Base-by-base conservation (phyloP, 495 filamentous ascomycete genomes). In the Aspergillus wentii region DNA sequence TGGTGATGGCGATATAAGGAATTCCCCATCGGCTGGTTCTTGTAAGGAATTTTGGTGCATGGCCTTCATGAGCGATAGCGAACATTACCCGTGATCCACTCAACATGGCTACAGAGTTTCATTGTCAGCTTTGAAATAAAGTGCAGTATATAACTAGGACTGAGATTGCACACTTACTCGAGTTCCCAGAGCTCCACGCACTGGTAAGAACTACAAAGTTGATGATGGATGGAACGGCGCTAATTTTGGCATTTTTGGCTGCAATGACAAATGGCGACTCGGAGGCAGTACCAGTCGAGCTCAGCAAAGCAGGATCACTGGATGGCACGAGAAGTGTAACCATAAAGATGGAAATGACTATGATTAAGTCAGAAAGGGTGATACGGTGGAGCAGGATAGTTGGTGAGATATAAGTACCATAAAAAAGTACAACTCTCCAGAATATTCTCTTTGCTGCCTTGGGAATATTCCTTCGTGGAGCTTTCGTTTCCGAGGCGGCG, bases 391-490 rank as follows among this genome's bases (percentile, higher is more conserved):
- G n/a, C n/a, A n/a, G n/a, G n/a, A n/a, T n/a, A n/a, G n/a, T n/a
- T n/a, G n/a, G n/a, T n/a, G n/a, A n/a, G n/a, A n/a, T n/a, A n/a
- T n/a, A n/a, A n/a, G n/a, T n/a, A n/a, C n/a, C 57, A 61, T 92
- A 94, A 68, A 94, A 92, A 54, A 91, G 72, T 26, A 79, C 50
- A 52, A 94, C 86, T 37, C 88, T 81, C 71, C 82, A 85, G 61
- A 92, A 90, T 18, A 86, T 82, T 40, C 85, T 78, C 20, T 78
- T 80, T 3, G 80, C 78, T n/a, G 88, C 88, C 48, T 75, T 74
- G 26, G 87, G 87, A 38, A 94, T 81, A 25, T 80, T 80, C 44
- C 73, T 72, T 27, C 78, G 66, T 1, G 88, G 88, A 48, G 86
- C 84, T n/a, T 71, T 71, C 6, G 85, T 79, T 59, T 94, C 88